Evolutionary conservation across 2,329 filamentous ascomycete genomes (phyloP).

Genomic region (Paecilomyces dactylethromorphus): DNA sequence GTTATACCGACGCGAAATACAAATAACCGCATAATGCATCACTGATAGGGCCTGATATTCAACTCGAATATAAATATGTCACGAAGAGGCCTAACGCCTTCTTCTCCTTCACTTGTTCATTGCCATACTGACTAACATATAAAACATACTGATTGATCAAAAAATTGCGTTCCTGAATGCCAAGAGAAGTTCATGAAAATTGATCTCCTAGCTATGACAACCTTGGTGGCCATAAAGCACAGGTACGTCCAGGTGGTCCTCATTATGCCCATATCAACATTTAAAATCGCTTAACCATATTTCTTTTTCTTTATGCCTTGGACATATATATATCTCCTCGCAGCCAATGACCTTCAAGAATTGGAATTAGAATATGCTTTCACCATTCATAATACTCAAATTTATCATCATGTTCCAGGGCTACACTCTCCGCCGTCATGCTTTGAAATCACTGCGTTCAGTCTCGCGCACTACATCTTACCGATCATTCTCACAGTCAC

Average conservation of each 20-base stretch:
- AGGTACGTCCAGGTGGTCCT: neutral
- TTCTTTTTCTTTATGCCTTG: neutral
- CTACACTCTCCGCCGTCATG: neutral
- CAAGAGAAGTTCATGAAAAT: neutral
- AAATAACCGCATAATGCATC: no score
- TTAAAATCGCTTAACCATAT: neutral
- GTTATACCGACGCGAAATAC: no score
- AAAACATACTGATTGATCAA: neutral
- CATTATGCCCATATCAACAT: neutral
- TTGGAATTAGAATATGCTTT: neutral
- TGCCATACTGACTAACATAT: no score
- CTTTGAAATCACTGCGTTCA: neutral
- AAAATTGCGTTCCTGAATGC: neutral
- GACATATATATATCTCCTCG: neutral
- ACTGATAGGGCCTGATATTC: no score
- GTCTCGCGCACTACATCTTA: neutral
- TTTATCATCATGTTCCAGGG: neutral
- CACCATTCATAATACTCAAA: neutral
- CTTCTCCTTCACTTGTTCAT: no score
- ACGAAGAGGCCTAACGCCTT: no score
- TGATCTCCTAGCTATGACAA: neutral
- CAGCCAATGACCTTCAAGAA: neutral
- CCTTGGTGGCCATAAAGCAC: neutral
- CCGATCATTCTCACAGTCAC: neutral
- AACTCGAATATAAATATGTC: no score